These are phyloP conservation scores for Tilletia setariae DNA, from an alignment of 1,284 basidiomycete species.

Conservation along the genomic window DNA sequence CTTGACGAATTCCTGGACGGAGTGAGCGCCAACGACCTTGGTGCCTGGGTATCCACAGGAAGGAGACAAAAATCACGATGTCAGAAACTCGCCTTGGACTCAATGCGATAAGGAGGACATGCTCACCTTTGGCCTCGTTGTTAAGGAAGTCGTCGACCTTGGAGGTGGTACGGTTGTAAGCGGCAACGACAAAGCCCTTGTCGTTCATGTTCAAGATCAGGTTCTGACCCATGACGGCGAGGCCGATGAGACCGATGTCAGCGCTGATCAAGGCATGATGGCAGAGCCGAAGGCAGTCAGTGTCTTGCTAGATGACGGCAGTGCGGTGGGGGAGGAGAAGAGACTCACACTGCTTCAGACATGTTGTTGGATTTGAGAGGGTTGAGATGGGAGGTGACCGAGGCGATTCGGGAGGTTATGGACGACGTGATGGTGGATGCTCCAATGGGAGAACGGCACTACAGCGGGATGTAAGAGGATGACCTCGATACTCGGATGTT, in stretches of 20 bases:
- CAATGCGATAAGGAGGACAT: conserved; percentile 22
- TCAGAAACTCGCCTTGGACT: conserved; percentile 19
- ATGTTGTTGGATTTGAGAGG: conserved; percentile 14
- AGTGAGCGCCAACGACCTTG: conserved; percentile 89
- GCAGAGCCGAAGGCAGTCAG: neutral
- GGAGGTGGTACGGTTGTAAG: conserved; percentile 93
- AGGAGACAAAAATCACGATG: neutral
- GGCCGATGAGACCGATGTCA: conserved; percentile 54
- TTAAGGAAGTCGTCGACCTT: conserved; percentile 95
- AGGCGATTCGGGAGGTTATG: conserved; percentile 7
- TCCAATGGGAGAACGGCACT: too few species aligned
- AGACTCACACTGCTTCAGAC: conserved; percentile 20
- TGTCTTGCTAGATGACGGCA: neutral
- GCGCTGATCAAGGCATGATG: conserved; percentile 28
- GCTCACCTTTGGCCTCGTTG: conserved; percentile 91
- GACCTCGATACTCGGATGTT: too few species aligned
- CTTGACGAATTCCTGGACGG: conserved; percentile 74
- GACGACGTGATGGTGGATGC: conserved; percentile 12
- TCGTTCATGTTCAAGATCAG: conserved; percentile 59
- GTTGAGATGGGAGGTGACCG: conserved; percentile 15
- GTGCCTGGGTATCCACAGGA: conserved; percentile 62
- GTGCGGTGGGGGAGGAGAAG: neutral
- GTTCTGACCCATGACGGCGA: conserved; percentile 55
- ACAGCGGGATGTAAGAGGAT: too few species aligned
- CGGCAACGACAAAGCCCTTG: conserved; percentile 95